These are phyloP conservation scores for Westerdykella aurantiaca DNA, from an alignment of 2,329 filamentous ascomycete genomes.

Conservation along the genomic window DNA sequence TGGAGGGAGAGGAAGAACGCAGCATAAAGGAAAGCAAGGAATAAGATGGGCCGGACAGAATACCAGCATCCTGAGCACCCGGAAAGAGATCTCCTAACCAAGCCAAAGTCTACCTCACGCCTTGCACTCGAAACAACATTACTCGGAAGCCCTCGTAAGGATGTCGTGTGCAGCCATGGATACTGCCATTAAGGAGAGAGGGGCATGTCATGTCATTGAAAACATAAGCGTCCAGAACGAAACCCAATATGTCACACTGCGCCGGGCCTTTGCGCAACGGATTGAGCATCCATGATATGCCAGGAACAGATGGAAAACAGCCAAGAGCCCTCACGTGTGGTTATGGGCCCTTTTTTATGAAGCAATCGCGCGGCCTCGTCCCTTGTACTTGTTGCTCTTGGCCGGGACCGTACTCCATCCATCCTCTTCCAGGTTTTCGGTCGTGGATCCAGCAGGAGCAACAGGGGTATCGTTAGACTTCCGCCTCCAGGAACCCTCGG, in stretches of 20 bases:
- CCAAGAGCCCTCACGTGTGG: neutral
- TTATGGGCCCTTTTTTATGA: constrained; percentile 33
- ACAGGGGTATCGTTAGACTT: constrained; percentile 29
- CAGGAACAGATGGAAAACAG: neutral
- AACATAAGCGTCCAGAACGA: too few species aligned
- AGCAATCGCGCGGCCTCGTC: constrained; percentile 41
- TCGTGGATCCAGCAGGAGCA: constrained; percentile 36
- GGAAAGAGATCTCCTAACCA: too few species aligned
- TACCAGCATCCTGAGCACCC: too few species aligned
- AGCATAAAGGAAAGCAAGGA: too few species aligned
- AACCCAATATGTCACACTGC: constrained; percentile 8
- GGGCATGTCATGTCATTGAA: too few species aligned
- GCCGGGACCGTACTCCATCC: constrained; percentile 50
- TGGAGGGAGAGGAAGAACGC: too few species aligned
- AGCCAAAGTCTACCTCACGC: too few species aligned
- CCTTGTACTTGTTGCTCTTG: constrained; percentile 35
- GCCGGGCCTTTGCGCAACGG: constrained; percentile 22
- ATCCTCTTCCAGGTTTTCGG: constrained; percentile 47
- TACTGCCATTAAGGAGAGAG: too few species aligned
- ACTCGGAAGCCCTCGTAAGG: too few species aligned
- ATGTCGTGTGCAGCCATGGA: too few species aligned
- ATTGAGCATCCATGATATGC: constrained; percentile 20
- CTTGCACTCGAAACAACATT: too few species aligned
- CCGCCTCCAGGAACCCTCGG: constrained; percentile 37
- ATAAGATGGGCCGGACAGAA: too few species aligned